Evolutionary conservation across 257 asterid species (phyloP).

Genomic region (Plantago major): DNA sequence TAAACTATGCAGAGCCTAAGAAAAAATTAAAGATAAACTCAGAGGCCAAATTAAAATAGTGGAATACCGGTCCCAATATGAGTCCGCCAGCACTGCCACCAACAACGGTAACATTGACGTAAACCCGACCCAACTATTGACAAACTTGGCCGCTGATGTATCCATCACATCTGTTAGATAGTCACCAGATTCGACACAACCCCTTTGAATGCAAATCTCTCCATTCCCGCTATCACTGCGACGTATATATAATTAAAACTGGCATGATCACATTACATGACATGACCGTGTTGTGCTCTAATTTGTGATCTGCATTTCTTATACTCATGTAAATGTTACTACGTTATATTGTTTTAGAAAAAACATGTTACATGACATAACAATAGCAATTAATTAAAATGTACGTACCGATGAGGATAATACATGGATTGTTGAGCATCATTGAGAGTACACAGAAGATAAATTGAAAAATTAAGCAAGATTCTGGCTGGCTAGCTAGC

Average conservation of each 20-base stretch:
- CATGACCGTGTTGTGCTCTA: too few relatives aligned
- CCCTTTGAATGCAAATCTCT: too few relatives aligned
- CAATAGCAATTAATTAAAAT: too few relatives aligned
- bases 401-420: constrained; percentile 84
- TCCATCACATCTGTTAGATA: constrained; percentile 69
- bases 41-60: constrained; percentile 59
- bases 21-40: too few relatives aligned
- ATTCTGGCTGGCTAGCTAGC: too few relatives aligned
- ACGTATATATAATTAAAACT: constrained; percentile 73
- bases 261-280: constrained; percentile 93
- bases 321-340: background rate
- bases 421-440: constrained; percentile 62
- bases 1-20: too few relatives aligned
- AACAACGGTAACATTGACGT: constrained; percentile 78
- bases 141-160: constrained; percentile 83
- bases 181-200: too few relatives aligned
- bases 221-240: too few relatives aligned
- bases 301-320: constrained; percentile 85
- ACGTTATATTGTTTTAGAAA: background rate
- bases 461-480: too few relatives aligned
- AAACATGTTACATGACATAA: background rate
- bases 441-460: too few relatives aligned
- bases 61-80: constrained; percentile 61
- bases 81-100: constrained; percentile 67
- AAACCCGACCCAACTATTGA: constrained; percentile 76